Evolutionary conservation across 257 asterid species (phyloP).

Genomic region (Galeopsis tetrahit): DNA sequence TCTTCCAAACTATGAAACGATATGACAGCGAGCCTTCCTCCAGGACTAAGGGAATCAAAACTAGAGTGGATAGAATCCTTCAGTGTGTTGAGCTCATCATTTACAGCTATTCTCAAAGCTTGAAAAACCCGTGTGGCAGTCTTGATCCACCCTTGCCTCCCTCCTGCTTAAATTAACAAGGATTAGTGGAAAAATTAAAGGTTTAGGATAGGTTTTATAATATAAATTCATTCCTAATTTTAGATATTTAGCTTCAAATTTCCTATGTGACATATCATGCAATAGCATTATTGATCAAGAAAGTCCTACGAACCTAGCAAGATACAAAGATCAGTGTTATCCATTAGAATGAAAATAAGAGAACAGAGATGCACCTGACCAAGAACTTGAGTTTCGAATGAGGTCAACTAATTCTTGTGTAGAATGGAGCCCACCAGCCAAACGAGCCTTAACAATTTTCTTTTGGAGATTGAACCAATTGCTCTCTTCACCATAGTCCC

Average conservation of each 20-base stretch:
- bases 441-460: conserved; percentile 78
- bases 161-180: conserved; percentile 53
- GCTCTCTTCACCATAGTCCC: conserved; percentile 97
- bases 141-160: conserved; percentile 99
- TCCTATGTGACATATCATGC: too few relatives aligned
- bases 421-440: conserved; percentile 83
- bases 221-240: neutral
- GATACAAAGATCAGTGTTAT: neutral
- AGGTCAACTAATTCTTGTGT: conserved; percentile 82
- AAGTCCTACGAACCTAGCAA: neutral
- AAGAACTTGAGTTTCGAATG: conserved; percentile 70
- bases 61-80: conserved; percentile 67
- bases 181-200: neutral
- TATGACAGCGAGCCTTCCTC: conserved; percentile 94
- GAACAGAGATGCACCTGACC: conserved; percentile 53
- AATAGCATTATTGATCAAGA: neutral
- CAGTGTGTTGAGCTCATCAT: conserved; percentile 83
- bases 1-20: conserved; percentile 97
- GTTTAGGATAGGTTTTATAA: neutral
- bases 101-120: conserved; percentile 92
- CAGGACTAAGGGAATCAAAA: conserved; percentile 67
- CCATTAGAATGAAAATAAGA: neutral
- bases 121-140: conserved; percentile 95
- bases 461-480: conserved; percentile 82
- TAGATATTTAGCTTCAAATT: neutral